Base-by-base conservation (phyloP, 495 filamentous ascomycete genomes). In the Annulohypoxylon moriforme region DNA sequence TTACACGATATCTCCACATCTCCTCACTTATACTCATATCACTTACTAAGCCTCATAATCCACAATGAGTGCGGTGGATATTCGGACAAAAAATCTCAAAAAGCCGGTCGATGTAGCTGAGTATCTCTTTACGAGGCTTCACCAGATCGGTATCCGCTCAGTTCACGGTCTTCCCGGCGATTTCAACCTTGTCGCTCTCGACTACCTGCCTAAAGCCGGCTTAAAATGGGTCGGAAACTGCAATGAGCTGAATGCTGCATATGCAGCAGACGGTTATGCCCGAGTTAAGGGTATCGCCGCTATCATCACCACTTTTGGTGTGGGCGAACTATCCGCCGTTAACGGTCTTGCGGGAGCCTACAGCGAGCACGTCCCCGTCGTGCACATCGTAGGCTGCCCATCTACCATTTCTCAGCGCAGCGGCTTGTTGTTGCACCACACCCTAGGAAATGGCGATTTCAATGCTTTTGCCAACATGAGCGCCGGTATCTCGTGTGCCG, bases 381-480 rank as follows among this genome's bases (percentile, higher is more conserved):
- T 95, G 20, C 93, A 97, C 75, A 92, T 97, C 58, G 92, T 96
- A 33, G 93, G 93, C 2, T 86, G 85, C 46, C 91, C 91, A 0
- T 84, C 85, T 6, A 91, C 85, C 31, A 75, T 83, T 46, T 85
- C 87, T 5, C 89, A 91, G 74, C 81, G 80, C 55, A 81, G 86
- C 67, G 87, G 87, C 71, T 84, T 89, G 77, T 82, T 96, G n/a
- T 84, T 98, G 11, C 95, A 98, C 77, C 95, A 98, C 80, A 97
- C 94, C 0, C 89, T 98, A 13, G 94, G 94, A 33, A 96, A 97
- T 75, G 94, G 94, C 29, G 91, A 96, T 76, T 96, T 92, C 79
- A 88, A 91, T 62, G 92, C 92, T n/a, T 97, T 96, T 75, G 83
- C 87, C 68, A 85, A 90, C 67, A 97, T 98, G 91, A 91, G 84